Evolutionary conservation across 2,329 filamentous ascomycete species (phyloP), one percentile per base, ranked within the genome.

Genomic region (Blumeriella jaapii): DNA sequence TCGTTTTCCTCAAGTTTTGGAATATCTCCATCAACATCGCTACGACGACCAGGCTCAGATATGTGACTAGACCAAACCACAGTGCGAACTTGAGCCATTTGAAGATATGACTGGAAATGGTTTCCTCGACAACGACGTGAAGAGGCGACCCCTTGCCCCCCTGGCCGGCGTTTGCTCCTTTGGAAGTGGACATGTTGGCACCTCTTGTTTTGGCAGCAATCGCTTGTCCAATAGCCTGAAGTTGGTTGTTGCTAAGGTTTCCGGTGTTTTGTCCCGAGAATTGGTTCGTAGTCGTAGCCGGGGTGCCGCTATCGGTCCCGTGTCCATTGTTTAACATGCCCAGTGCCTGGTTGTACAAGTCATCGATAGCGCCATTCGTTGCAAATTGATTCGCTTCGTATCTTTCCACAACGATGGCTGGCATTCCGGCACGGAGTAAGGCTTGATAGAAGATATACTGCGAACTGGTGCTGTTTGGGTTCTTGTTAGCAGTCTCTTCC

Each of bases 391-490:
- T 82, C 11, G 81, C 86, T 55, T 86, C 78, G 59, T 94, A 91
- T 52, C 91, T 71, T 59, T 96, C 86, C 40, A 95, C 72, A 38
- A 98, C 67, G 44, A 98, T 93, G 33, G 86, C 80, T 12, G 89
- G 84, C 82, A 95, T 87, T 53, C 93, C 91, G 33, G 89, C 86
- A 55, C 82, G 82, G 36, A 95, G 68, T 10, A 98, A 72, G 29
- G 87, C 79, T 55, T 89, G 81, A 57, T 98, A 98, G 58, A 98
- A 95, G 11, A 83, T 80, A 57, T 89, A 91, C 58, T 98, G 91
- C 13, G 86, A 78, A 27, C 81, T 82, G 17, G 86, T 80, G 58
- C 85, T 96, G 40, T 68, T 72, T 1, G 91, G 85, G 52, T 94
- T 93, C 59, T 85, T 82, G 61, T 96, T 98, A 23, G 91, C 93